Evolutionary conservation across 2,329 filamentous ascomycete species (phyloP).

Genomic region (Chrysoporthe puriensis): DNA sequence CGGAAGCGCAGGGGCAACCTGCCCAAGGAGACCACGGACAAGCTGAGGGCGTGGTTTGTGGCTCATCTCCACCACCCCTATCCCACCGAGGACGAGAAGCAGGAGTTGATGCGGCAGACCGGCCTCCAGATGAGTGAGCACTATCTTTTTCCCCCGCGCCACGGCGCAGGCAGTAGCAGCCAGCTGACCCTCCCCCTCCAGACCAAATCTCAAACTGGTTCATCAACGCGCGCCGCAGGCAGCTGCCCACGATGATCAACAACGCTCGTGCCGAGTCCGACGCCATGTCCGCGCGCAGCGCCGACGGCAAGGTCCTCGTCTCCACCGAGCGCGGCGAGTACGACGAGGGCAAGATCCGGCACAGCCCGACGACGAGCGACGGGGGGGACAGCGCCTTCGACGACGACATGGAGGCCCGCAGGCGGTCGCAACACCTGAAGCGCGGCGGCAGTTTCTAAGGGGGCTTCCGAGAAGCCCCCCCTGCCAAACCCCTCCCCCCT

Average conservation of each 20-base stretch:
- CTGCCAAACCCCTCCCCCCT: neutral
- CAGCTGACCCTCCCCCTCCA: slow-evolving; percentile 37
- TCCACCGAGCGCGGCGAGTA: slow-evolving; percentile 46
- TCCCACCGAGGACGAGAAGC: slow-evolving; percentile 85
- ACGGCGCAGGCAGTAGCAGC: slow-evolving; percentile 1
- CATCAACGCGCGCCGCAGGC: slow-evolving; percentile 74
- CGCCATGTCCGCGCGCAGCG: slow-evolving; percentile 44
- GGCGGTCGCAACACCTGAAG: slow-evolving; percentile 43
- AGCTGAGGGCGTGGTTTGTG: slow-evolving; percentile 78
- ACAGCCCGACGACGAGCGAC: slow-evolving; percentile 49
- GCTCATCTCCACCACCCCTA: slow-evolving; percentile 81
- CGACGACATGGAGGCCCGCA: slow-evolving; percentile 44
- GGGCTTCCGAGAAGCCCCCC: neutral
- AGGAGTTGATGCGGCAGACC: slow-evolving; percentile 76
- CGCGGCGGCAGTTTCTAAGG: slow-evolving; percentile 44
- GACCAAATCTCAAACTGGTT: slow-evolving; percentile 81
- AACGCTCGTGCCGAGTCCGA: slow-evolving; percentile 57
- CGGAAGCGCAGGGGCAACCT: slow-evolving; percentile 78
- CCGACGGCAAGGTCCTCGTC: slow-evolving; percentile 43
- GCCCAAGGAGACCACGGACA: slow-evolving; percentile 86
- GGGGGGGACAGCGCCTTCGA: slow-evolving; percentile 50
- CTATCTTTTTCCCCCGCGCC: neutral
- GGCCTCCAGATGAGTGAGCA: slow-evolving; percentile 76
- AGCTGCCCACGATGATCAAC: slow-evolving; percentile 63
- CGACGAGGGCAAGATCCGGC: slow-evolving; percentile 39